These are phyloP conservation scores for Penicillium italicum DNA, from an alignment of 2,329 filamentous ascomycete genomes.

Conservation along the genomic window DNA sequence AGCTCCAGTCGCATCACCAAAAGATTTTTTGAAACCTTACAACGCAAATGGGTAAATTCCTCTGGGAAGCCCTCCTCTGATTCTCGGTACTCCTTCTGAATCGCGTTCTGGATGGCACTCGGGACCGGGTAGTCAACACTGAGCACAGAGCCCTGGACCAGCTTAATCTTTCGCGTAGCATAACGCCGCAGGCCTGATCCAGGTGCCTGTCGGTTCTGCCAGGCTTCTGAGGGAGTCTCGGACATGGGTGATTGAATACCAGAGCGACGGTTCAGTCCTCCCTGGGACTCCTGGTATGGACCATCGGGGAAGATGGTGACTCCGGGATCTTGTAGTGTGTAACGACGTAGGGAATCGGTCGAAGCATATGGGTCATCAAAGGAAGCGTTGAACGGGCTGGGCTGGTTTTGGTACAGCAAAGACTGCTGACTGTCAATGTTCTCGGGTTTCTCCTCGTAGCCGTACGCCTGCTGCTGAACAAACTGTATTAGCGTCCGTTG, in stretches of 20 bases:
- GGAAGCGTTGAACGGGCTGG: constrained; percentile 44
- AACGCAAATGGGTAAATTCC: constrained; percentile 97
- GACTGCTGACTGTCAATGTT: constrained; percentile 25
- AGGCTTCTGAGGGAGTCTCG: constrained; percentile 67
- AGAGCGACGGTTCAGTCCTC: constrained; percentile 44
- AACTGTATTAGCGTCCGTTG: background rate
- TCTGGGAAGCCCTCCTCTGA: constrained; percentile 79
- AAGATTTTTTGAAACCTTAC: constrained; percentile 42
- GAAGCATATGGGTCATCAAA: constrained; percentile 48
- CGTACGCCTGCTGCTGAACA: constrained; percentile 11
- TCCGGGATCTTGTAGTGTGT: constrained; percentile 46
- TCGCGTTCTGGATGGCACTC: constrained; percentile 93
- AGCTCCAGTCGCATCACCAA: background rate
- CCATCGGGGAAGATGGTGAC: constrained; percentile 53
- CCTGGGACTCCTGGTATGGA: constrained; percentile 58
- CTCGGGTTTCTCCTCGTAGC: constrained; percentile 23
- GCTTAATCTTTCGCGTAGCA: constrained; percentile 94
- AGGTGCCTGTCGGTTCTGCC: constrained; percentile 73
- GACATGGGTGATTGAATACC: constrained; percentile 53
- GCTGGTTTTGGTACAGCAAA: constrained; percentile 34
- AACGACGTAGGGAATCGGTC: constrained; percentile 31
- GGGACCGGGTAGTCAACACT: constrained; percentile 97
- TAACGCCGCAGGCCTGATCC: constrained; percentile 68
- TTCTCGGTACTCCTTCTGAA: constrained; percentile 85
- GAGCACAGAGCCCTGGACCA: constrained; percentile 92